Evolutionary conservation across 148 eudicot genomes (phyloP).

Genomic region (Rhododendron mucronatum): DNA sequence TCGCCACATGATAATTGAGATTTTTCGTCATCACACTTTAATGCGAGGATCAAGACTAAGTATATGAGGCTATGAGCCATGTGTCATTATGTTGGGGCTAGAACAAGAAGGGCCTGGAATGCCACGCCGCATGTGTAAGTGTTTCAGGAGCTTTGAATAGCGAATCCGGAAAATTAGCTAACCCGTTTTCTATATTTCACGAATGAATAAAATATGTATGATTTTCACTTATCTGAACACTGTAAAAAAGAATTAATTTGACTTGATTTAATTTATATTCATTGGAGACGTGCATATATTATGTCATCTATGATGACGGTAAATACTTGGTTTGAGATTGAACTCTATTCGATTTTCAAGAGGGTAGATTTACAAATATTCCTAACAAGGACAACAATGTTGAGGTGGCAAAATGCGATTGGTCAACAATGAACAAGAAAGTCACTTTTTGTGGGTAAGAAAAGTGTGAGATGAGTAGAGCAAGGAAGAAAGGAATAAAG

Average conservation of each 20-base stretch:
- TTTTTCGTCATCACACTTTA: too few relatives aligned
- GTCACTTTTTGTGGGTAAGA: neutral
- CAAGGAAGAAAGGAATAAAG: conserved; percentile 9
- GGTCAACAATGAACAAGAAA: neutral
- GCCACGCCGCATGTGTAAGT: neutral
- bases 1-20: too few relatives aligned
- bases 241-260: neutral
- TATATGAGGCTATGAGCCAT: neutral
- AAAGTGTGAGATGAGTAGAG: conserved; percentile 1
- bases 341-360: neutral
- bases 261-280: neutral
- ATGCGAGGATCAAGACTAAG: neutral
- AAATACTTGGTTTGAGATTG: neutral
- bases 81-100: neutral
- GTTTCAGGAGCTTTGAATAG: neutral
- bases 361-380: neutral
- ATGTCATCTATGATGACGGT: neutral
- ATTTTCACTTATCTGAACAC: neutral
- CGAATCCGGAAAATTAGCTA: too few relatives aligned
- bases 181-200: neutral
- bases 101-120: neutral
- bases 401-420: neutral
- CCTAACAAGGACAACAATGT: neutral
- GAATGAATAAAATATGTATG: neutral
- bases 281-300: neutral